phyloP scores from a whole-genome alignment of 441 rosid genomes.

The Populus hybrid region DNA sequence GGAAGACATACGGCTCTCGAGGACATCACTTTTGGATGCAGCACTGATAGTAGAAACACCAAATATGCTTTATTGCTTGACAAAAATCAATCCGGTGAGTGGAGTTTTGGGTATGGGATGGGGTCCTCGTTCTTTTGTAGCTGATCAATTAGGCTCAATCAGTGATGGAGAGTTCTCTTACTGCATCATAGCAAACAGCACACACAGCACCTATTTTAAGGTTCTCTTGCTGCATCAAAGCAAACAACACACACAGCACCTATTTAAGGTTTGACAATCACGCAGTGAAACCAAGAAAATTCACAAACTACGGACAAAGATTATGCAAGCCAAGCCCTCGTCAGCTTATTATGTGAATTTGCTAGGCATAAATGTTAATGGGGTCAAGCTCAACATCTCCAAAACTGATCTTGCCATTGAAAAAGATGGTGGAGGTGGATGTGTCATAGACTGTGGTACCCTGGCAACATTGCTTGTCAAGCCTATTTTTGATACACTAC shows the following conservation, averaged over 20 bases:
- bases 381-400: not conserved
- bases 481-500: not conserved
- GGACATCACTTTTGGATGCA: not conserved
- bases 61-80: not conserved
- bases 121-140: not conserved
- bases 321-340: not conserved
- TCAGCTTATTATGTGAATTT: not conserved
- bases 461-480: not conserved
- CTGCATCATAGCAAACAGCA: not conserved
- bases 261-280: not conserved
- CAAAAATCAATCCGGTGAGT: not conserved
- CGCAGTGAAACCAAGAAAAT: not conserved
- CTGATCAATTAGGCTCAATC: not conserved
- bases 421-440: not conserved
- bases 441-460: not conserved
- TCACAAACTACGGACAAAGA: not conserved
- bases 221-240: no score
- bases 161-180: not conserved
- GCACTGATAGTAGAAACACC: not conserved
- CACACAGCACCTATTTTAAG: no score
- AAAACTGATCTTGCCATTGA: not conserved
- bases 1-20: not conserved
- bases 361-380: not conserved
- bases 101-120: slow-evolving; percentile 3
- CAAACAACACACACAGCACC: not conserved